Conservation (phyloP, 2,329 filamentous ascomycete genomes). For the Hypoxylon sp. region DNA sequence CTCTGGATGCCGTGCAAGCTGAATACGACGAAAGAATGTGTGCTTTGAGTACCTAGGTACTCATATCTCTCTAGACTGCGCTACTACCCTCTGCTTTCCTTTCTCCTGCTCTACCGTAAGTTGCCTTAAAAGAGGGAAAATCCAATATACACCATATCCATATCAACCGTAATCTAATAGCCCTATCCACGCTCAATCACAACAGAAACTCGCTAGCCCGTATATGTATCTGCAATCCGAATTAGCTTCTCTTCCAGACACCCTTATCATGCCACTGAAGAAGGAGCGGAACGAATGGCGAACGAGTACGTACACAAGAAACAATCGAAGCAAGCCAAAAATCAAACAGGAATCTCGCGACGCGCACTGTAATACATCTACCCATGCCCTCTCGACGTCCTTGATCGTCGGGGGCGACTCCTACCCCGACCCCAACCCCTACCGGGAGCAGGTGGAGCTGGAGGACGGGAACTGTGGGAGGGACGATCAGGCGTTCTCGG, state of each 20-base stretch:
- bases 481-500: not conserved
- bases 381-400: not conserved
- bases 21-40: not conserved
- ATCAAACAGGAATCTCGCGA: not conserved
- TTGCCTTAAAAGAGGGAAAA: not conserved
- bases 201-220: not conserved
- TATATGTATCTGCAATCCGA: not conserved
- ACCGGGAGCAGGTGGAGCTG: not conserved
- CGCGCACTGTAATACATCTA: not conserved
- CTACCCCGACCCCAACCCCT: too few species aligned
- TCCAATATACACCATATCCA: not conserved
- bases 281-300: too few species aligned
- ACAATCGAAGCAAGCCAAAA: not conserved
- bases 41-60: not conserved
- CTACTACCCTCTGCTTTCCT: not conserved
- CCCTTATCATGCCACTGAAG: not conserved
- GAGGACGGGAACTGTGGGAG: too few species aligned
- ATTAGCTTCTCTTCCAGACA: not conserved
- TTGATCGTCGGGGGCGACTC: not conserved
- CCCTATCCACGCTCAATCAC: not conserved
- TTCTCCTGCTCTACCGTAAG: not conserved
- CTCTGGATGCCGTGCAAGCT: not conserved
- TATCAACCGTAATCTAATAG: not conserved
- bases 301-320: slow-evolving; percentile 2
- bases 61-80: not conserved